These are phyloP conservation scores for Amylocystis lapponica DNA, from an alignment of 768 basidiomycete species.

Conservation along the genomic window DNA sequence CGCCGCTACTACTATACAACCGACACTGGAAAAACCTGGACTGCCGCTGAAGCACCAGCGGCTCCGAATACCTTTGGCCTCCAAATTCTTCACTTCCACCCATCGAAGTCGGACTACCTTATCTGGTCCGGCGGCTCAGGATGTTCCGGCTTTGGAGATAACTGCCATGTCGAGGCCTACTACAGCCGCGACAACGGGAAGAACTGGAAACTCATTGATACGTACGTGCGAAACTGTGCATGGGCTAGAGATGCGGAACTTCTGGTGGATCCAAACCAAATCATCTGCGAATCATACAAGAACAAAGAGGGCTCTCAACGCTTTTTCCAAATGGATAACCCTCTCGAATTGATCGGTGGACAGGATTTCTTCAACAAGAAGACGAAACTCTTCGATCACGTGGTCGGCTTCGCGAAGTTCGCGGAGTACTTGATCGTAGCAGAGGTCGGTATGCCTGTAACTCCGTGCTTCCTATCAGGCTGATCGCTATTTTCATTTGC, in stretches of 20 bases:
- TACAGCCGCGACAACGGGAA: constrained; percentile 77
- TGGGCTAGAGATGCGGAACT: constrained; percentile 84
- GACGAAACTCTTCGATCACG: constrained; percentile 74
- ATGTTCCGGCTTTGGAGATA: constrained; percentile 43
- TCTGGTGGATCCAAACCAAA: constrained; percentile 77
- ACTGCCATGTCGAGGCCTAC: constrained; percentile 70
- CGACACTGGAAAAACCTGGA: constrained; percentile 74
- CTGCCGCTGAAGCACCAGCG: constrained; percentile 47
- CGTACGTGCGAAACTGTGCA: constrained; percentile 85
- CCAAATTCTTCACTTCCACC: constrained; percentile 83
- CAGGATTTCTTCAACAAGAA: constrained; percentile 64
- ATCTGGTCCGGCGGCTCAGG: constrained; percentile 84
- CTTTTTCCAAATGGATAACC: constrained; percentile 48
- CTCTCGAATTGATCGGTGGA: constrained; percentile 77
- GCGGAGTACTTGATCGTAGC: constrained; percentile 95
- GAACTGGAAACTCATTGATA: constrained; percentile 69
- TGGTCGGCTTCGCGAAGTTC: constrained; percentile 96
- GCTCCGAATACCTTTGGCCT: constrained; percentile 77
- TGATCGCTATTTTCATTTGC: constrained; percentile 3
- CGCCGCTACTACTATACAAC: constrained; percentile 73
- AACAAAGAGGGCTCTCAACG: constrained; percentile 79
- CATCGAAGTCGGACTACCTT: constrained; percentile 65
- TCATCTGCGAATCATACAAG: constrained; percentile 85
- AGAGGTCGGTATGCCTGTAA: constrained; percentile 50
- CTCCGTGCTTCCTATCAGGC: background rate